These are phyloP conservation scores for Fusarium guadeloupense DNA, from an alignment of 2,329 filamentous ascomycete species.

Conservation along the genomic window DNA sequence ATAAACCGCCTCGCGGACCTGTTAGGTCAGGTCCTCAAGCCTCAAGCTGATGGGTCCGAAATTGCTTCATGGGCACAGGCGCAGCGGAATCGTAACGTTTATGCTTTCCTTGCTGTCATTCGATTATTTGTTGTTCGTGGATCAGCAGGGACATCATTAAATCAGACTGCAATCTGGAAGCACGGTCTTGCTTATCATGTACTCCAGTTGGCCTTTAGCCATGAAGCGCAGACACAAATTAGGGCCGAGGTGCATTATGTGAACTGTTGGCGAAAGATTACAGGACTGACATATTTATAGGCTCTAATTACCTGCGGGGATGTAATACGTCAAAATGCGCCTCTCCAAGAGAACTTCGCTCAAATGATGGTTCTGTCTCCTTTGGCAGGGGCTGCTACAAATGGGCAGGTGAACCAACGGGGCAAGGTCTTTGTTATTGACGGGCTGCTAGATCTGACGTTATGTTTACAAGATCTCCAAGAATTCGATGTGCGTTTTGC, in stretches of 20 bases:
- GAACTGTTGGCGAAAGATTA: background rate
- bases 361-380: slow-evolving; percentile 80
- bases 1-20: slow-evolving; percentile 76
- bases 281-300: slow-evolving; percentile 51
- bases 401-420: slow-evolving; percentile 60
- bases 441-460: slow-evolving; percentile 82
- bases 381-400: slow-evolving; percentile 47
- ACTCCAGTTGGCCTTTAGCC: slow-evolving; percentile 83
- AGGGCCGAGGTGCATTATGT: slow-evolving; percentile 73
- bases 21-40: slow-evolving; percentile 67
- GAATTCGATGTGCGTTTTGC: slow-evolving; percentile 84
- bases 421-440: slow-evolving; percentile 89
- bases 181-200: slow-evolving; percentile 82
- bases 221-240: slow-evolving; percentile 76
- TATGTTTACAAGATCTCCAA: slow-evolving; percentile 72
- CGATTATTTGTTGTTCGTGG: slow-evolving; percentile 85
- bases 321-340: slow-evolving; percentile 82
- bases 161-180: slow-evolving; percentile 87
- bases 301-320: slow-evolving; percentile 88
- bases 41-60: slow-evolving; percentile 62
- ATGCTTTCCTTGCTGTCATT: slow-evolving; percentile 86
- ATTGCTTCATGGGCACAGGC: slow-evolving; percentile 78
- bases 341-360: slow-evolving; percentile 88
- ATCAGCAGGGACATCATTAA: slow-evolving; percentile 81
- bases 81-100: slow-evolving; percentile 88